Base-by-base conservation (phyloP, 1,284 basidiomycete species). In the Irpex sp. region DNA sequence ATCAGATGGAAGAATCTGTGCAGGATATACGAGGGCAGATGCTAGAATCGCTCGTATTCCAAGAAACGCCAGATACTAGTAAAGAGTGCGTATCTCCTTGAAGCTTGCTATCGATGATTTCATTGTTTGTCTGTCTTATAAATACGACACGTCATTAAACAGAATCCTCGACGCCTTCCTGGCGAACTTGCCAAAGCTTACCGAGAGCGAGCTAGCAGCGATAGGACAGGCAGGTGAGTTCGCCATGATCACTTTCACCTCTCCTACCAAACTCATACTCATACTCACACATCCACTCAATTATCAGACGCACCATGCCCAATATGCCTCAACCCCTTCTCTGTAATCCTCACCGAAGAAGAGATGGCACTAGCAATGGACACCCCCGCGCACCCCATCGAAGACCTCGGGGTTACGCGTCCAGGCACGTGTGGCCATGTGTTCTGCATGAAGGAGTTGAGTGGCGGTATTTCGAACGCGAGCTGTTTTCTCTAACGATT, bases 371-470 rank as follows among this genome's bases (percentile, higher is more conserved):
- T 77, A 31, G 89, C 81, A 2, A 87, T 92, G 85, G 89, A 92
- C 68, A 89, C 89, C 0, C 88, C 89, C 5, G 88, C 89, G 5
- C 82, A 87, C 65, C 81, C 87, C 11, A 64, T 79, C n/a, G 87
- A 89, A 62, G 81, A 86, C 51, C 73, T 89, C 1, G 90, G 90
- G 1, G 84, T 92, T 17, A 90, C 88, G 31, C 80, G 78, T 64
- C 75, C 92, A 6, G 71, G 83, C 67, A 73, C 87, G 31, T 92
- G 90, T 68, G 84, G 85, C 5, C 90, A 92, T 70, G 67, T 88
- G 17, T 92, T 92, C 69, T 92, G 90, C 71, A 81, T 87, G 66
- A 85, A 83, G 76, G 90, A 92, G 90, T 91, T 66, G 64, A 73
- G 74, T 65, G 55, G 33, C 54, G 35, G 46, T 62, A 54, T 37